phyloP scores from a whole-genome alignment of 768 basidiomycete species.

The Amanita pallidorosea region DNA sequence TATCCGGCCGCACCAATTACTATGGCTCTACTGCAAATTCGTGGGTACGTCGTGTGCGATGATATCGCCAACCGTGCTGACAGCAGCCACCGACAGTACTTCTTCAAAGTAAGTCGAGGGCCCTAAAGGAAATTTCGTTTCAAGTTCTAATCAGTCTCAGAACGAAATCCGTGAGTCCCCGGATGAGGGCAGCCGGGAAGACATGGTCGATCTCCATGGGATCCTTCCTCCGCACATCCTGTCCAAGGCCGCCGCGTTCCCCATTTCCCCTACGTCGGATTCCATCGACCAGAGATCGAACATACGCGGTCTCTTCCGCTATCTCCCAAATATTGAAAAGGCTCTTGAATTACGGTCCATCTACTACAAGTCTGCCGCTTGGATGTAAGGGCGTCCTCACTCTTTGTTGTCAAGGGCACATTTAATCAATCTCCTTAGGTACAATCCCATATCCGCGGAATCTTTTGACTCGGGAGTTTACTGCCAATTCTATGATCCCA shows the following conservation, averaged over 20 bases:
- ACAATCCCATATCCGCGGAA: slow-evolving; percentile 52
- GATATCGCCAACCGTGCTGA: slow-evolving; percentile 2
- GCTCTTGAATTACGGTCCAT: slow-evolving; percentile 51
- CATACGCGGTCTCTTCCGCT: slow-evolving; percentile 53
- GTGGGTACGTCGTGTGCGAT: slow-evolving; percentile 38
- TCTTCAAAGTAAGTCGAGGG: slow-evolving; percentile 54
- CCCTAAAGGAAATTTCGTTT: not conserved
- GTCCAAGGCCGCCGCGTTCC: slow-evolving; percentile 53
- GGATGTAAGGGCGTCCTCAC: slow-evolving; percentile 58
- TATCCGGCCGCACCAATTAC: slow-evolving; percentile 66
- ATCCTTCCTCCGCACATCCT: slow-evolving; percentile 56
- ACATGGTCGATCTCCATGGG: slow-evolving; percentile 37
- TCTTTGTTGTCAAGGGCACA: not conserved
- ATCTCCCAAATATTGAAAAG: slow-evolving; percentile 50
- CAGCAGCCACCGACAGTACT: slow-evolving; percentile 37
- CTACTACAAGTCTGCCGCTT: slow-evolving; percentile 56
- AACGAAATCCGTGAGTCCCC: slow-evolving; percentile 49
- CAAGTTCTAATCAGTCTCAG: slow-evolving; percentile 19
- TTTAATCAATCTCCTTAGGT: slow-evolving; percentile 28
- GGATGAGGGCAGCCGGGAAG: slow-evolving; percentile 44
- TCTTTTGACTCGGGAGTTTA: slow-evolving; percentile 54
- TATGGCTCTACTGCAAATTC: slow-evolving; percentile 71
- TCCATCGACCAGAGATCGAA: slow-evolving; percentile 33
- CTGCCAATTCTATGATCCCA: slow-evolving; percentile 42
- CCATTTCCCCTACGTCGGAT: slow-evolving; percentile 35